Evolutionary conservation across 1,139 yeast species (phyloP).

Genomic region (Taphrina wiesneri): DNA sequence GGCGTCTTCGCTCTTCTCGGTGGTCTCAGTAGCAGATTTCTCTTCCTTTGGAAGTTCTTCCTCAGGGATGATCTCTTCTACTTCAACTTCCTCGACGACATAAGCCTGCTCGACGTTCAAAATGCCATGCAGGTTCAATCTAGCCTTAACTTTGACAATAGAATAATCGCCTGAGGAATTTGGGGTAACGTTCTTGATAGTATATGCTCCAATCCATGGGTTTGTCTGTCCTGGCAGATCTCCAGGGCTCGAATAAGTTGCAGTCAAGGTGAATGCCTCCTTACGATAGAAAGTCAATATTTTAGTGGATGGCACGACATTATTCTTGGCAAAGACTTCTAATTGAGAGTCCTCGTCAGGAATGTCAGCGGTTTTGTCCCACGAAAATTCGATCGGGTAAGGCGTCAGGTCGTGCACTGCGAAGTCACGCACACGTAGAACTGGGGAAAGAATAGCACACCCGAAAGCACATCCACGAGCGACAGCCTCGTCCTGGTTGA

Average conservation of each 20-base stretch:
- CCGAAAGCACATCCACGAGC: conserved; percentile 99
- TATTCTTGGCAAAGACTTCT: conserved; percentile 96
- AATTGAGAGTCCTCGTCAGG: conserved; percentile 76
- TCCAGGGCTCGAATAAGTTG: conserved; percentile 75
- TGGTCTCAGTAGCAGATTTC: conserved; percentile 49
- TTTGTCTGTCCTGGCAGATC: conserved; percentile 70
- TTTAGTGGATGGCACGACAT: conserved; percentile 91
- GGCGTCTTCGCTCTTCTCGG: conserved; percentile 51
- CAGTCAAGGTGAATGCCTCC: conserved; percentile 82
- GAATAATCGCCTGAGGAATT: conserved; percentile 73
- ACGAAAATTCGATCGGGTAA: conserved; percentile 87
- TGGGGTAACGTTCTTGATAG: conserved; percentile 79
- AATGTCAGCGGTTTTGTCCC: conserved; percentile 86
- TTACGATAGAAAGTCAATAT: conserved; percentile 90
- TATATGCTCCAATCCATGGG: conserved; percentile 77
- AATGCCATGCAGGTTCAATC: conserved; percentile 96
- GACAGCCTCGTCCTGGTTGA: conserved; percentile 98
- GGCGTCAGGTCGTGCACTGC: conserved; percentile 94
- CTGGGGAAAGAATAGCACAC: conserved; percentile 99
- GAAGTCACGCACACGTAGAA: conserved; percentile 97
- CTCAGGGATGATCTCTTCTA: conserved; percentile 62
- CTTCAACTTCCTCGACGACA: conserved; percentile 87
- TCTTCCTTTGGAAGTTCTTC: conserved; percentile 46
- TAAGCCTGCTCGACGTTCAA: conserved; percentile 92
- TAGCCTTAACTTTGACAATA: conserved; percentile 87